Base-by-base conservation (phyloP, 371 early-diverging fungal species). In the Mortierella sp. region DNA sequence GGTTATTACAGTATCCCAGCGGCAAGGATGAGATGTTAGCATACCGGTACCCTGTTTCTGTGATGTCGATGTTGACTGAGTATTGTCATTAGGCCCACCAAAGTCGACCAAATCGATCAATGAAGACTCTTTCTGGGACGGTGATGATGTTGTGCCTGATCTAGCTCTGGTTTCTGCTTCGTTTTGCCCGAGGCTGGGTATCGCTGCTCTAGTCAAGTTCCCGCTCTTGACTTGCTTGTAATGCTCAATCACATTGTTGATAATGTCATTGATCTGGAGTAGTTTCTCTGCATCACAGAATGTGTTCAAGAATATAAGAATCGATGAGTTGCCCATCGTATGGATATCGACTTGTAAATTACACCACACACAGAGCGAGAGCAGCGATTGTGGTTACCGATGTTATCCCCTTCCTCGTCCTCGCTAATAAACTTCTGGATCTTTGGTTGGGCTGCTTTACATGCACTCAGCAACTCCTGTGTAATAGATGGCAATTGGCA, bases 191-290 rank as follows among this genome's bases (percentile, higher is more conserved):
- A 40, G 49, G 29, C 34, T 31, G 2, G 76, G 76, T 13, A 69
- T 73, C 6, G 72, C n/a, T 14, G 29, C 79, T 79, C 73, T 87
- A 79, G 48, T 76, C 57, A 40, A 79, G 79, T 76, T 87, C 59
- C 96, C 88, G 16, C 82, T 78, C 80, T 89, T 83, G 57, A 92
- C 76, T 39, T 91, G 90, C n/a, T 79, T 78, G 63, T 91, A 92
- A 63, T 91, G 92, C 59, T 85, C 82, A n/a, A 94, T 77, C 2
- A 90, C 95, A 28, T 87, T 90, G 70, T 90, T 91, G 61, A 97
- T 90, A 54, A 91, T 78, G 71, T 94, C 93, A 60, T 93, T 94
- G 54, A 95, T 71, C 25, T 84, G 83, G 47, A 96, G 81, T 29
- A 96, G 78, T 63, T 61, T 60, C 39, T 60, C 65, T 61, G 54